A percentile compares a stretch with the other conserved stretches of the same genome.
phyloP scores from a whole-genome alignment of 306 rosid genomes.

The Quercus cerris region DNA sequence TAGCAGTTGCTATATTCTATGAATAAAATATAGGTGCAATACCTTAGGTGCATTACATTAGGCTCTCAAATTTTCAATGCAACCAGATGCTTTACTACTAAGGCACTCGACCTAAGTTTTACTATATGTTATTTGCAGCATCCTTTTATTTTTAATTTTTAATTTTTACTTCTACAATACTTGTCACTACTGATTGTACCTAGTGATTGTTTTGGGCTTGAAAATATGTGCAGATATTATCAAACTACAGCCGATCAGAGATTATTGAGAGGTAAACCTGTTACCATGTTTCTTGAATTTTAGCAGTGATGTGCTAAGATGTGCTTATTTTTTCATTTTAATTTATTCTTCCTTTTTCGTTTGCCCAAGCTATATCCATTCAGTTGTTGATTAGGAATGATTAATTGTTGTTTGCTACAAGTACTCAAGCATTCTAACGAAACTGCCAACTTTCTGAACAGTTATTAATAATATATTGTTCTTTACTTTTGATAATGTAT shows the following conservation, averaged over 20 bases:
- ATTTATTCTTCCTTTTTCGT: neutral
- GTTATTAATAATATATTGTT: neutral
- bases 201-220: neutral
- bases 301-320: neutral
- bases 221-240: constrained; percentile 55
- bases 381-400: neutral
- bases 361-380: neutral
- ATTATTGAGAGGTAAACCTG: constrained; percentile 65
- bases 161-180: neutral
- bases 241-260: constrained; percentile 60
- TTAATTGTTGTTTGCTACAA: neutral
- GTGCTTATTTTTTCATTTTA: neutral
- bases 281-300: neutral
- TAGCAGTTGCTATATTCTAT: too few relatives aligned
- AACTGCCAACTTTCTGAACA: neutral
- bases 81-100: too few relatives aligned
- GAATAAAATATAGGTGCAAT: too few relatives aligned
- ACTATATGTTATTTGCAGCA: neutral
- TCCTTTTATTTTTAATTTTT: neutral
- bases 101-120: neutral
- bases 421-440: neutral
- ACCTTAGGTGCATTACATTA: too few relatives aligned
- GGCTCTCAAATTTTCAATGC: too few relatives aligned
- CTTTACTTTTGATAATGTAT: neutral
- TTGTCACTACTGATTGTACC: neutral